Conservation (phyloP, 441 rosid species). For the Eruca vesicaria region DNA sequence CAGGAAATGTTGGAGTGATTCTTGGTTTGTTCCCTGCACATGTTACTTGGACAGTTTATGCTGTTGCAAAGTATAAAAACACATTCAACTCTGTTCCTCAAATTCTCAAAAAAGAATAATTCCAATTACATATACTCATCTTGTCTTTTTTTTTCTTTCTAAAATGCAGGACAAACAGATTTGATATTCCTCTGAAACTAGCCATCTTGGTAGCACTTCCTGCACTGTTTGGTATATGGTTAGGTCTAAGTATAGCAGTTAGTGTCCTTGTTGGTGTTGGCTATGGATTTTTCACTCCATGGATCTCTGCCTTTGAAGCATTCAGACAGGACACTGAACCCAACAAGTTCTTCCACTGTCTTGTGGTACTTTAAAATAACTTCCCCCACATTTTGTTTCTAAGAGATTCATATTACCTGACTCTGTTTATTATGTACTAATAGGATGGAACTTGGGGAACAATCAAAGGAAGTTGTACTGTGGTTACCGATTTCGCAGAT, state of each 20-base stretch:
- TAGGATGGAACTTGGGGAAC: conserved; percentile 94
- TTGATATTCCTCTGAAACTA: conserved; percentile 62
- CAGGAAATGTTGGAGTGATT: conserved; percentile 76
- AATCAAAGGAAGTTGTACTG: conserved; percentile 66
- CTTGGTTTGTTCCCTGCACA: conserved; percentile 69
- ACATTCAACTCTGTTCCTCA: not conserved
- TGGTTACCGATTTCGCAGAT: conserved; percentile 72
- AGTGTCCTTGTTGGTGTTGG: conserved; percentile 67
- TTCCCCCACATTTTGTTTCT: not conserved
- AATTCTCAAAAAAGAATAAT: not conserved
- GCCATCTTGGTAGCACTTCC: conserved; percentile 63
- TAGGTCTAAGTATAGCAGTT: conserved; percentile 67
- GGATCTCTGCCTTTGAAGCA: conserved; percentile 86
- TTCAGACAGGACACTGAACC: conserved; percentile 58
- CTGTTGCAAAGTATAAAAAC: conserved; percentile 54
- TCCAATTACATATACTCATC: not conserved
- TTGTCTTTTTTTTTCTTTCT: conserved; percentile 1
- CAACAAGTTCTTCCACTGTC: conserved; percentile 59
- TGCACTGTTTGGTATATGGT: conserved; percentile 66
- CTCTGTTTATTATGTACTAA: conserved; percentile 11
- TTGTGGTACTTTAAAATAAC: conserved; percentile 47
- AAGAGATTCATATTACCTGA: not conserved
- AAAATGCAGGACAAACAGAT: conserved; percentile 51
- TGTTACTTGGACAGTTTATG: conserved; percentile 65
- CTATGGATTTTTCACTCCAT: conserved; percentile 80